Evolutionary conservation across 805 yeast genomes (phyloP), one percentile per base, ranked within the genome.

Genomic region (Saccharomyces paradoxus): DNA sequence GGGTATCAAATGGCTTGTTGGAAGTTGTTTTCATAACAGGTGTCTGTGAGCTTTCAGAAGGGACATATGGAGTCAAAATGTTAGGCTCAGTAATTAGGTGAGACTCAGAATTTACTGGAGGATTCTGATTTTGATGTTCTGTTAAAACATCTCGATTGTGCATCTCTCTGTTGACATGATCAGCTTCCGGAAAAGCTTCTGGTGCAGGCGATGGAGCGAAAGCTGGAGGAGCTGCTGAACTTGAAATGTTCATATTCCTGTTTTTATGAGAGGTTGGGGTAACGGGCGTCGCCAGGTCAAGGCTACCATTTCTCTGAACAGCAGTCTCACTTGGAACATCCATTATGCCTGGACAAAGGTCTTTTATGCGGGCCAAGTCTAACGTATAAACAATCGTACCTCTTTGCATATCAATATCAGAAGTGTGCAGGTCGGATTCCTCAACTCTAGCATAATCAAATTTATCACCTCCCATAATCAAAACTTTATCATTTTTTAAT

Each of bases 401-500:
- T 59, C 66, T 77, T 53, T 81, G 81, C 62, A 80, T 77, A 58
- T 74, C 81, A 9, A 71, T 73, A 53, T 74, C 80, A 50, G 80
- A 77, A 14, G 83, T 80, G 53, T 81, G 81, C 55, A 79, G 73
- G 64, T 81, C 74, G 6, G 71, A 74, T 55, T 76, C 77, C 27
- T 75, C 76, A 28, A 73, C 66, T 48, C 72, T 70, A 7, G 84
- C 83, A 63, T 80, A 83, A 65, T 87, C 92, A 58, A 81, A 79
- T 60, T 83, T 80, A 69, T 89, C 96, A 55, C 99, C 98, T 48
- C 99, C 99, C 87, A 95, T 84, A 14, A 92, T 81, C 12, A 91
- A 66, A 37, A 92, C 65, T 70, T 84, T 87, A 63, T 88, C 81
- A 57, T 81, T 81, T 27, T 77, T 80, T 50, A 84, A 75, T 54